phyloP scores from a whole-genome alignment of 345 rosid species.

The Rhodomyrtus tomentosa region DNA sequence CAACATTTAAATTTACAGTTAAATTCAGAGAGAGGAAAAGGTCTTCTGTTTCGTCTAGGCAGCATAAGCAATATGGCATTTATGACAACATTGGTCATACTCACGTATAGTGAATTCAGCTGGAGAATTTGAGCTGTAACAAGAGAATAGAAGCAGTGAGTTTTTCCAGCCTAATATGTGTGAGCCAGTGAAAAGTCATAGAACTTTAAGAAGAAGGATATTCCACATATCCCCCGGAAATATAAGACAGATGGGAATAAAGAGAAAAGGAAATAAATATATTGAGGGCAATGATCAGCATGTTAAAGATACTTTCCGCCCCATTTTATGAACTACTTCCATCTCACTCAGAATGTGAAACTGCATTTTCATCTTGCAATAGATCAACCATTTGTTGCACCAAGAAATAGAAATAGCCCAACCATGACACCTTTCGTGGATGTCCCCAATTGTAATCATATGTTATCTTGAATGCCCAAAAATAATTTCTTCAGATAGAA shows the following conservation, averaged over 20 bases:
- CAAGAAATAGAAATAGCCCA: too few species aligned
- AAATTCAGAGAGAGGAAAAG: background rate
- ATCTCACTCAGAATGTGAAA: background rate
- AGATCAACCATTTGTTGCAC: too few species aligned
- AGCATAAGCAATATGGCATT: background rate
- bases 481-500: too few species aligned
- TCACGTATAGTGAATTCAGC: constrained; percentile 88
- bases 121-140: constrained; percentile 52
- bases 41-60: background rate
- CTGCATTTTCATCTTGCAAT: too few species aligned
- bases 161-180: background rate
- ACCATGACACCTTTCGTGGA: too few species aligned
- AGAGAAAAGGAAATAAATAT: background rate
- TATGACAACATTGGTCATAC: constrained; percentile 9
- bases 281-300: background rate
- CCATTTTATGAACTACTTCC: background rate
- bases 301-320: background rate
- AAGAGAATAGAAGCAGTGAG: constrained; percentile 1
- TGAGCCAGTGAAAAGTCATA: background rate
- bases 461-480: too few species aligned
- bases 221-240: background rate
- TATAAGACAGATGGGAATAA: background rate
- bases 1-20: background rate
- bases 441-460: too few species aligned
- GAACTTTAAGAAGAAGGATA: background rate